A percentile compares a stretch with the other conserved stretches of the same genome.
These are phyloP conservation scores for Penicillium parvum DNA, from an alignment of 495 filamentous ascomycete species.

Conservation along the genomic window DNA sequence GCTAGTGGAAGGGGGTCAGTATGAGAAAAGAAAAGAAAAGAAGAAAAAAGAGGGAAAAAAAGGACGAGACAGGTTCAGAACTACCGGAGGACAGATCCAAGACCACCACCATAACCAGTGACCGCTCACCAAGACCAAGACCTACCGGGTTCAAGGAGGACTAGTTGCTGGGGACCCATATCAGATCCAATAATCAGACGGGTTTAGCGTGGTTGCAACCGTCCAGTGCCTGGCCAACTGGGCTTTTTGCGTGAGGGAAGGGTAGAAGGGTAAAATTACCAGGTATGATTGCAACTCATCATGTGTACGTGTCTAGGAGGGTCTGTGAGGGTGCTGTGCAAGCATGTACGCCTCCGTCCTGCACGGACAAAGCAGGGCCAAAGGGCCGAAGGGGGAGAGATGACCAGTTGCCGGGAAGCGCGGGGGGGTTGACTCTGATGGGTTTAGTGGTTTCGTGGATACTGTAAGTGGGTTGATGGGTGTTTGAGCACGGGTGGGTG, in stretches of 20 bases:
- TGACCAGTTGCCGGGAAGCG: conserved; percentile 28
- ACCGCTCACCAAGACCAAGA: too few relatives aligned
- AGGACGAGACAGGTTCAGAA: conserved; percentile 12
- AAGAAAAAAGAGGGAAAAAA: conserved; percentile 2
- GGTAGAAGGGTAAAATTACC: conserved; percentile 6
- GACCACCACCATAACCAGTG: too few relatives aligned
- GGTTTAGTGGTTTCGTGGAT: too few relatives aligned
- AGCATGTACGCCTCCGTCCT: conserved; percentile 27
- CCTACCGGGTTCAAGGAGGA: conserved; percentile 13
- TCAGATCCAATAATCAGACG: conserved; percentile 39
- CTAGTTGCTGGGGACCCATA: conserved; percentile 31
- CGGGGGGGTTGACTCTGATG: conserved; percentile 10
- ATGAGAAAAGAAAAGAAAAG: not conserved
- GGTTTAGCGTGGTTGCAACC: conserved; percentile 39
- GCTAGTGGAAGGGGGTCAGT: conserved; percentile 21
- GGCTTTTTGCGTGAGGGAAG: not conserved
- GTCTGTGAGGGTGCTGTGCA: conserved; percentile 16
- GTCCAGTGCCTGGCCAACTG: conserved; percentile 13
- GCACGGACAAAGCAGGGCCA: conserved; percentile 14
- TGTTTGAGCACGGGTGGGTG: conserved; percentile 34
- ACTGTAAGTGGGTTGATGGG: too few relatives aligned
- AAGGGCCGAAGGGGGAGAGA: conserved; percentile 12
- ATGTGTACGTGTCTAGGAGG: conserved; percentile 6
- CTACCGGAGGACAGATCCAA: conserved; percentile 23
- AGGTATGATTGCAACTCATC: conserved; percentile 7